Evolutionary conservation across 2,329 filamentous ascomycete genomes (phyloP), one percentile per base, ranked within the genome.

Genomic region (Colletotrichum acutatum): DNA sequence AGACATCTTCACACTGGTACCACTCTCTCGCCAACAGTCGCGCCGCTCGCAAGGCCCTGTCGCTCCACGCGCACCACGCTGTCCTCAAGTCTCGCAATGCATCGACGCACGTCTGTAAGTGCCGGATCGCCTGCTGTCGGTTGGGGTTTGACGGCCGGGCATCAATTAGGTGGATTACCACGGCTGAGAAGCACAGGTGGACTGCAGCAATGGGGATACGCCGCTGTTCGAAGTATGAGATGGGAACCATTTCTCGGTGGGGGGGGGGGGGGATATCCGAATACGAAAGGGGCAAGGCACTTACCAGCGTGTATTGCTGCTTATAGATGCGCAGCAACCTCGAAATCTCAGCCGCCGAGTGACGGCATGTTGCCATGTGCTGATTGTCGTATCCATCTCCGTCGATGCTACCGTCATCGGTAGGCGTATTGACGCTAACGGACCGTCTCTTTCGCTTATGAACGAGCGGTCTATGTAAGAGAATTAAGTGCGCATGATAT

Each of bases 401-500:
- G 0, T 34, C 58, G 0, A 49, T 42, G 5, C 3, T 19, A 0
- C 12, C 9, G 19, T 62, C 54, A 6, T 59, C 42, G 0, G 46
- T 22, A 0, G 62, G 37, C 0, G 57, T 53, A 2, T 34, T 54
- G 1, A 46, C 46, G 32, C 63, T 59, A 0, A 62, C 42, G 5
- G 52, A 34, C 2, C 57, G 34, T 9, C 56, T 63, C 1, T 34
- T 73, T 0, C 53, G 62, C 14, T 62, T 72, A 6, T 64, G 54
- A 28, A 76, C 24, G 3, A 79, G 28, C 0, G 78, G 77, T 9
- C 76, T 66, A 26, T 78, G 77, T 3, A 78, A 24, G 1, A 78
- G 73, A 22, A 78, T 77, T 1, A 75, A 24, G 7, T 73, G 67
- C 11, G 75, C 71, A 4, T 78, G 75, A 9, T 76, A 79, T 14